Base-by-base conservation (phyloP, 768 basidiomycete genomes). In the Panaeolus cyanescens region DNA sequence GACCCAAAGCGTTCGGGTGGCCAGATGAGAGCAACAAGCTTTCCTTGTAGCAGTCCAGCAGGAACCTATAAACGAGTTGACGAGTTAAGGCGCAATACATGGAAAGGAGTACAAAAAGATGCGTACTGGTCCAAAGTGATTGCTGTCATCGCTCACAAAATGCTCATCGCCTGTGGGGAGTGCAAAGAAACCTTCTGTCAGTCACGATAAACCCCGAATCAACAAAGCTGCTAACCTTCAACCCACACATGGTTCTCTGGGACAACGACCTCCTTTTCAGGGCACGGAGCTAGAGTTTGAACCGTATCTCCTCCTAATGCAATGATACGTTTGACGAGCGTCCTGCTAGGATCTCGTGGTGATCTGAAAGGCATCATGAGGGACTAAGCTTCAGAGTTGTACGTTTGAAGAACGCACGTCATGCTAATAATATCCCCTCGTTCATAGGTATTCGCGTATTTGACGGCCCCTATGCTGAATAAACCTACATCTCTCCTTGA, bases 171-270 rank as follows among this genome's bases (percentile, higher is more conserved):
- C 89, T 89, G 56, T 19, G 32, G 36, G 42, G 19, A 22, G 8
- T 28, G 32, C 6, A 55, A 56, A 58, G 53, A 54, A 31, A 36
- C 37, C 32, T 33, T 32, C 17, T 3, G 17, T 59, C 31, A 31
- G 54, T 22, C 15, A 40, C 32, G 55, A 20, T 17, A 37, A 54
- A 57, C 22, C 28, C n/a, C n/a, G n/a, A n/a, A n/a, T n/a, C 55
- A 17, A 12, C 17, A 15, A 22, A 25, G 37, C 1, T 31, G 58
- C 77, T 55, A 56, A 86, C 88, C 90, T 82, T 92, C 90, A 55
- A 92, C 80, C 91, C 91, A 92, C 37, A 86, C 77, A 61, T 91
- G 86, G 1, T 88, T 88, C 65, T 74, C 61, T 3, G 90, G 90
- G 33, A 92, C 72, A 28, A 61, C 68, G 7, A 87, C 83, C 60